Evolutionary conservation across 164 flowering plant species (phyloP).

Genomic region (Nelumbo lutea): DNA sequence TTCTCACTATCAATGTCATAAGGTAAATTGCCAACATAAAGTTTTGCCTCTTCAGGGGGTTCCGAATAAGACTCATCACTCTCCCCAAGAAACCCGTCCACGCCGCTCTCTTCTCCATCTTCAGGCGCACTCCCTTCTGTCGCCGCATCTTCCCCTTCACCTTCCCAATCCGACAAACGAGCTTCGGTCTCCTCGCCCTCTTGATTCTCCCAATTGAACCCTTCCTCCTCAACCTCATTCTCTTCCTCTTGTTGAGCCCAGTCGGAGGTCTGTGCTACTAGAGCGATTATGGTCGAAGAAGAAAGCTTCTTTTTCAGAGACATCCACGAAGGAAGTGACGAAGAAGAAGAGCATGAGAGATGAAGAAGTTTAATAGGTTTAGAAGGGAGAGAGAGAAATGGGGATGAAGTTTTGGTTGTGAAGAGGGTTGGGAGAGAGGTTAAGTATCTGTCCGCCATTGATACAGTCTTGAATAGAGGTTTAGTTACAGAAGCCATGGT

Average conservation of each 20-base stretch:
- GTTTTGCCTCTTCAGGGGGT: conserved; percentile 52
- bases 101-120: conserved; percentile 15
- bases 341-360: conserved; percentile 24
- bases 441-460: conserved; percentile 36
- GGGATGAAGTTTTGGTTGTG: conserved; percentile 21
- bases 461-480: conserved; percentile 33
- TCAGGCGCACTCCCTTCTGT: background rate
- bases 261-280: conserved; percentile 48
- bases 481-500: conserved; percentile 33
- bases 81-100: conserved; percentile 20
- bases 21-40: conserved; percentile 53
- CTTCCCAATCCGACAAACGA: conserved; percentile 17
- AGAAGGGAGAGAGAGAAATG: conserved; percentile 26
- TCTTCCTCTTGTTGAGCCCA: conserved; percentile 57
- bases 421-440: conserved; percentile 34
- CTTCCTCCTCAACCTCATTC: conserved; percentile 20
- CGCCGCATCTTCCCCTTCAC: conserved; percentile 10
- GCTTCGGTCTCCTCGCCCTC: conserved; percentile 22
- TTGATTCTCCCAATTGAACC: conserved; percentile 17
- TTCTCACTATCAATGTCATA: conserved; percentile 45
- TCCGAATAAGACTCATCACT: conserved; percentile 23
- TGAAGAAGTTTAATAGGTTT: conserved; percentile 30
- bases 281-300: conserved; percentile 19
- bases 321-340: conserved; percentile 11
- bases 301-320: conserved; percentile 27